These are phyloP conservation scores for Ceratocystis albifundus DNA, from an alignment of 2,329 filamentous ascomycete species.

Conservation along the genomic window DNA sequence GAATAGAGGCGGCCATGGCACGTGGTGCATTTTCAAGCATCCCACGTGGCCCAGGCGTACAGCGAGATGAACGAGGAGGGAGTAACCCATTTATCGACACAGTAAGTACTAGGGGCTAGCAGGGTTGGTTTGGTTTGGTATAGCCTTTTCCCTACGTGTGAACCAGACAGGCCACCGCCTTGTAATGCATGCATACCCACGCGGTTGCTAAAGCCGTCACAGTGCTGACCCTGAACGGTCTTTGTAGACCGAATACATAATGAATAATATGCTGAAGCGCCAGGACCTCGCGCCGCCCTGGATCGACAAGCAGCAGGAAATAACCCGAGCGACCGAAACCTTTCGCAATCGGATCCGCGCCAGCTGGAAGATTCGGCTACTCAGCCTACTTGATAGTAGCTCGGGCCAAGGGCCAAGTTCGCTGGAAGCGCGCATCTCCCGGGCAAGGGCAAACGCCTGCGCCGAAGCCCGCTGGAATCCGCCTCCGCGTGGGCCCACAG, in stretches of 20 bases:
- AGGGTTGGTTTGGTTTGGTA: too few relatives aligned
- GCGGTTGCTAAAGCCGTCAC: neutral
- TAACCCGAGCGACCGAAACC: conserved; percentile 53
- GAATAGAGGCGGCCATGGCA: conserved; percentile 84
- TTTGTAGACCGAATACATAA: conserved; percentile 74
- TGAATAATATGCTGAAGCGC: conserved; percentile 97
- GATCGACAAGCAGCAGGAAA: conserved; percentile 97
- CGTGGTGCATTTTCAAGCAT: conserved; percentile 81
- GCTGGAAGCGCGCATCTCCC: conserved; percentile 57
- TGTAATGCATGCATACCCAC: too few relatives aligned
- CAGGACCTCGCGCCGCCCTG: conserved; percentile 93
- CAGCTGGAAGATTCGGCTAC: conserved; percentile 77
- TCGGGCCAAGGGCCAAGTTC: conserved; percentile 48
- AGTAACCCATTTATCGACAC: conserved; percentile 88
- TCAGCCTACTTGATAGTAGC: conserved; percentile 58
- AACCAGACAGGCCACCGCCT: too few relatives aligned
- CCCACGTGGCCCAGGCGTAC: conserved; percentile 63
- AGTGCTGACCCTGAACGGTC: neutral
- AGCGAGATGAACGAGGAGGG: conserved; percentile 69
- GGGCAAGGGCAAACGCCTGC: conserved; percentile 61
- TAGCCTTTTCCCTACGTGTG: too few relatives aligned
- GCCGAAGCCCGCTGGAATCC: conserved; percentile 61
- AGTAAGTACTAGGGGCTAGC: conserved; percentile 10
- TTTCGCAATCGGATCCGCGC: conserved; percentile 66
- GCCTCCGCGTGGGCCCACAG: conserved; percentile 29